phyloP scores from a whole-genome alignment of 306 rosid species.

The Dryas drummondii region DNA sequence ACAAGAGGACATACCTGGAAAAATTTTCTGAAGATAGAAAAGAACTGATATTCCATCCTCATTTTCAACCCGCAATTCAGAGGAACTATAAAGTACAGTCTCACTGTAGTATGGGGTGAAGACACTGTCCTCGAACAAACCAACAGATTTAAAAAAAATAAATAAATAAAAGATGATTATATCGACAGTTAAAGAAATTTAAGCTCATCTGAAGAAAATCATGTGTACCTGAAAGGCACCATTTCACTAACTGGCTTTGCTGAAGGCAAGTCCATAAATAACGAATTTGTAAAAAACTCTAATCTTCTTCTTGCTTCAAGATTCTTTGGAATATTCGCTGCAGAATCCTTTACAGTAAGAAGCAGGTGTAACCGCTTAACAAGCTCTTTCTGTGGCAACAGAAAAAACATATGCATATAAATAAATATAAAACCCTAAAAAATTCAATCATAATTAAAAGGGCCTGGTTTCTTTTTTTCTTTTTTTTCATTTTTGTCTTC shows the following conservation, averaged over 20 bases:
- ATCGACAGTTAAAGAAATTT: background rate
- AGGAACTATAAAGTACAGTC: constrained; percentile 85
- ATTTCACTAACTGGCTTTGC: constrained; percentile 95
- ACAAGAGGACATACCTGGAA: constrained; percentile 68
- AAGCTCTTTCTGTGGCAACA: constrained; percentile 66
- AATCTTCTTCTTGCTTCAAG: constrained; percentile 98
- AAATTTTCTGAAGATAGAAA: constrained; percentile 96
- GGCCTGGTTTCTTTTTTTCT: too few relatives aligned
- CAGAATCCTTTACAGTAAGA: constrained; percentile 89
- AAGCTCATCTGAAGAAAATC: constrained; percentile 17
- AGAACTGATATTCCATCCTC: constrained; percentile 92
- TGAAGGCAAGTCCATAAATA: constrained; percentile 91
- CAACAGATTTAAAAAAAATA: constrained; percentile 1
- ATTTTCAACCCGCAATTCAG: constrained; percentile 80
- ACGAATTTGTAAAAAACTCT: constrained; percentile 87
- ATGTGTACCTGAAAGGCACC: constrained; percentile 75
- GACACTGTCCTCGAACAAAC: constrained; percentile 56
- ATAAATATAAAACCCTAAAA: background rate
- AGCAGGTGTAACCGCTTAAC: constrained; percentile 93
- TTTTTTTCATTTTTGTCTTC: background rate
- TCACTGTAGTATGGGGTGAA: constrained; percentile 99
- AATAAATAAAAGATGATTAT: constrained; percentile 11
- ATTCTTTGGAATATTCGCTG: constrained; percentile 91
- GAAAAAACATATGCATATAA: background rate
- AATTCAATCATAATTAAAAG: background rate